phyloP scores from a whole-genome alignment of 164 flowering plant genomes.

The Cinnamomum micranthum region DNA sequence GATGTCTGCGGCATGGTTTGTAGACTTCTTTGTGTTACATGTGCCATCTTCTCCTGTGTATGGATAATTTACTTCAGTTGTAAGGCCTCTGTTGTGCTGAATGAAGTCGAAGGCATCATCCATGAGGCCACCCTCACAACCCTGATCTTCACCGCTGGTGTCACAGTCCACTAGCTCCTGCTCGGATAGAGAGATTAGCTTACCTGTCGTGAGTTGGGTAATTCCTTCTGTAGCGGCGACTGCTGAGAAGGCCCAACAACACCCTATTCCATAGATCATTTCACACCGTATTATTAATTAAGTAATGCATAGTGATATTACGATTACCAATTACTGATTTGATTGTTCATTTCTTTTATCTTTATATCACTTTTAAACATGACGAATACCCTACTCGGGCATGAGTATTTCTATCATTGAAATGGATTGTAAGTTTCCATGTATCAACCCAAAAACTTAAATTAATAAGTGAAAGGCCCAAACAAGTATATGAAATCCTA shows the following conservation, averaged over 20 bases:
- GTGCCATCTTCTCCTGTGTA: slow-evolving; percentile 10
- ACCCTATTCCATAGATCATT: slow-evolving; percentile 8
- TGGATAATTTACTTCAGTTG: slow-evolving; percentile 20
- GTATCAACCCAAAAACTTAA: too few relatives aligned
- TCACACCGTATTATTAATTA: neutral
- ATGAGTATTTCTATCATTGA: neutral
- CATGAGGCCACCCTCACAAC: slow-evolving; percentile 26
- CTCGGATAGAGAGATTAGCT: slow-evolving; percentile 20
- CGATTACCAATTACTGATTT: neutral
- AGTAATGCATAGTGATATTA: neutral
- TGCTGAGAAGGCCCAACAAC: slow-evolving; percentile 30
- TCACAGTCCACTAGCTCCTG: slow-evolving; percentile 29
- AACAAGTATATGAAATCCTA: too few relatives aligned
- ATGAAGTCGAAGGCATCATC: slow-evolving; percentile 24
- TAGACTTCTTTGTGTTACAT: slow-evolving; percentile 16
- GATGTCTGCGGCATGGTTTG: slow-evolving; percentile 11
- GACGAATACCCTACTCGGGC: neutral
- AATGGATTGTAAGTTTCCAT: too few relatives aligned
- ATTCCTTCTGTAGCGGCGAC: slow-evolving; percentile 30
- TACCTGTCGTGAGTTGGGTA: slow-evolving; percentile 16
- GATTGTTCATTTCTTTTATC: too few relatives aligned
- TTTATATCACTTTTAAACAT: neutral
- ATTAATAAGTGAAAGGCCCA: too few relatives aligned
- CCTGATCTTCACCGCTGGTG: slow-evolving; percentile 14
- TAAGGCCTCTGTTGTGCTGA: slow-evolving; percentile 17